Evolutionary conservation across 306 rosid species (phyloP).

Genomic region (Dryas alaskensis): DNA sequence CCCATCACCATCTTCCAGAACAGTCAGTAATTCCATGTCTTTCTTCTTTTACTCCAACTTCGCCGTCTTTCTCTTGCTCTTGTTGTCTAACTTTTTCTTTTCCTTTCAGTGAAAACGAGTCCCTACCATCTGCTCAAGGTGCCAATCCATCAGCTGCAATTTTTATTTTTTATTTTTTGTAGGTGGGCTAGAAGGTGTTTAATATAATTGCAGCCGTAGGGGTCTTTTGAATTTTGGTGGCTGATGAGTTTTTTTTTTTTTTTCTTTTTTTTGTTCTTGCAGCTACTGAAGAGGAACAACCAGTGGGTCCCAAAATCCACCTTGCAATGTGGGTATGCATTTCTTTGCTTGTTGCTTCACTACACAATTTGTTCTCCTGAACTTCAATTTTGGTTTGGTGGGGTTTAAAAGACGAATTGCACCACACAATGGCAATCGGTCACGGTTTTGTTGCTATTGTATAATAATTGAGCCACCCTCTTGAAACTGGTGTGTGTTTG

Average conservation of each 20-base stretch:
- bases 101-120: slow-evolving; percentile 48
- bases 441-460: too few species aligned
- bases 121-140: slow-evolving; percentile 62
- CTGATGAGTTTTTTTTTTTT: slow-evolving; percentile 8
- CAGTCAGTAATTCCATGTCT: not conserved
- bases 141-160: not conserved
- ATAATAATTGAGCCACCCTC: not conserved
- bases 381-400: not conserved
- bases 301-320: slow-evolving; percentile 50
- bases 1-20: slow-evolving; percentile 38
- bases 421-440: too few species aligned
- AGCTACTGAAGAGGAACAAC: slow-evolving; percentile 53
- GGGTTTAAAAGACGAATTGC: not conserved
- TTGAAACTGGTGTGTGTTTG: not conserved
- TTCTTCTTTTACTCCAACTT: not conserved
- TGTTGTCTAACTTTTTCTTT: not conserved
- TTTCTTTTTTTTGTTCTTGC: slow-evolving; percentile 11
- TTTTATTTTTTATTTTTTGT: not conserved
- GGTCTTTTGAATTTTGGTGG: slow-evolving; percentile 11
- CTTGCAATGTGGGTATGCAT: slow-evolving; percentile 94
- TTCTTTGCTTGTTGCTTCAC: slow-evolving; percentile 9
- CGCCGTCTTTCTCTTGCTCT: not conserved
- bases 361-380: not conserved
- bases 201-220: slow-evolving; percentile 12
- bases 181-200: slow-evolving; percentile 11